Evolutionary conservation across 495 filamentous ascomycete genomes (phyloP).

Genomic region (Lichenothelia convexa): DNA sequence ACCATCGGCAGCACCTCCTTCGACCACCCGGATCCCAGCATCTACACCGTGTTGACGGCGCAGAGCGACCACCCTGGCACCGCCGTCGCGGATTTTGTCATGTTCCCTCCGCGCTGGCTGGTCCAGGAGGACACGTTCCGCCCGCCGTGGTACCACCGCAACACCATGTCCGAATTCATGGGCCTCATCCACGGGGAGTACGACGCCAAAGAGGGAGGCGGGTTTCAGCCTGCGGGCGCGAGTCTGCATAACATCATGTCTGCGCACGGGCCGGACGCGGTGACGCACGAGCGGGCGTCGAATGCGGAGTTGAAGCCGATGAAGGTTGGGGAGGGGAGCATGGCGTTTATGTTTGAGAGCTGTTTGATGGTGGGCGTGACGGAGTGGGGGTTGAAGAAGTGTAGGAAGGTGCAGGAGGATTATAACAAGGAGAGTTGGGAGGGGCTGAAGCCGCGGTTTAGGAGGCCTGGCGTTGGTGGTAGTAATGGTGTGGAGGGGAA

Average conservation of each 20-base stretch:
- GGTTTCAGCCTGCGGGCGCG: conserved; percentile 45
- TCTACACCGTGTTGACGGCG: conserved; percentile 66
- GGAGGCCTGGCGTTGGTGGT: conserved; percentile 31
- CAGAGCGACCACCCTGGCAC: conserved; percentile 47
- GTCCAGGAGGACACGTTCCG: conserved; percentile 64
- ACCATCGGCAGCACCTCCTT: conserved; percentile 53
- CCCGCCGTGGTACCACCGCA: conserved; percentile 70
- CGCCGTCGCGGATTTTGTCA: conserved; percentile 64
- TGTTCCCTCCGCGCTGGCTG: conserved; percentile 69
- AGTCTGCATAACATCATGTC: conserved; percentile 46
- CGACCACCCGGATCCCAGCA: conserved; percentile 69
- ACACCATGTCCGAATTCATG: conserved; percentile 74
- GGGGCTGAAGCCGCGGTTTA: conserved; percentile 59
- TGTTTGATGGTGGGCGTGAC: conserved; percentile 69
- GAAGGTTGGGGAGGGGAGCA: conserved; percentile 43
- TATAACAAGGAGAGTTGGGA: conserved; percentile 82
- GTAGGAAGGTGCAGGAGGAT: conserved; percentile 63
- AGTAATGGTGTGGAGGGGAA: conserved; percentile 70
- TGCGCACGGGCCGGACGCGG: conserved; percentile 40
- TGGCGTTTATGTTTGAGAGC: conserved; percentile 56
- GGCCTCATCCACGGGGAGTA: conserved; percentile 56
- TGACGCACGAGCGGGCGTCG: conserved; percentile 38
- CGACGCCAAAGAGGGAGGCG: conserved; percentile 43
- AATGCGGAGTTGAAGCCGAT: conserved; percentile 37
- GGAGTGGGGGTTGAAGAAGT: conserved; percentile 73